These are phyloP conservation scores for Brassica incana DNA, from an alignment of 345 rosid genomes.

Conservation along the genomic window DNA sequence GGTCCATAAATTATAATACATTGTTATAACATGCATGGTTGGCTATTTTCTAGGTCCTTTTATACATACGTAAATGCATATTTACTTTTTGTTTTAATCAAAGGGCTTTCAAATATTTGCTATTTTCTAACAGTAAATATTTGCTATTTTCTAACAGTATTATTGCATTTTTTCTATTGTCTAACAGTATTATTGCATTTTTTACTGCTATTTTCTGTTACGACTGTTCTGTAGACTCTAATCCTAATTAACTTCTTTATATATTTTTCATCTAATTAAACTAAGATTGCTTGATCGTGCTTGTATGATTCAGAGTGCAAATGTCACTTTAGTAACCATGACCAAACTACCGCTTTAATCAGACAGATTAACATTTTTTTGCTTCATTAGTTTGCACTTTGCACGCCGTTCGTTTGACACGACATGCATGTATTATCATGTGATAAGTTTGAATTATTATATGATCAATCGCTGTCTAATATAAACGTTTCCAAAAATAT, in stretches of 20 bases:
- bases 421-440: conserved; percentile 32
- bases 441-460: conserved; percentile 30
- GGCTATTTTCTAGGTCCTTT: too few relatives aligned
- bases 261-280: neutral
- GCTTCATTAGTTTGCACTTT: conserved; percentile 21
- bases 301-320: neutral
- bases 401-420: conserved; percentile 36
- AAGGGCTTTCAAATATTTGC: too few relatives aligned
- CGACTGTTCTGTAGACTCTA: neutral
- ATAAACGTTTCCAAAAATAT: conserved; percentile 8
- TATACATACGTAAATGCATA: too few relatives aligned
- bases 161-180: neutral
- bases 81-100: too few relatives aligned
- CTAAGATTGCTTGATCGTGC: neutral
- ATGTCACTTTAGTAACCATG: conserved; percentile 15
- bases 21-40: too few relatives aligned
- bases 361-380: conserved; percentile 11
- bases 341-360: neutral
- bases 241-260: neutral
- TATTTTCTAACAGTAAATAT: too few relatives aligned
- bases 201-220: neutral
- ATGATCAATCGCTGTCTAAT: conserved; percentile 20
- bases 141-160: too few relatives aligned
- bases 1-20: too few relatives aligned
- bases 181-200: neutral